Evolutionary conservation across 768 basidiomycete species (phyloP), one percentile per base, ranked within the genome.

Genomic region (Saitozyma sp.): DNA sequence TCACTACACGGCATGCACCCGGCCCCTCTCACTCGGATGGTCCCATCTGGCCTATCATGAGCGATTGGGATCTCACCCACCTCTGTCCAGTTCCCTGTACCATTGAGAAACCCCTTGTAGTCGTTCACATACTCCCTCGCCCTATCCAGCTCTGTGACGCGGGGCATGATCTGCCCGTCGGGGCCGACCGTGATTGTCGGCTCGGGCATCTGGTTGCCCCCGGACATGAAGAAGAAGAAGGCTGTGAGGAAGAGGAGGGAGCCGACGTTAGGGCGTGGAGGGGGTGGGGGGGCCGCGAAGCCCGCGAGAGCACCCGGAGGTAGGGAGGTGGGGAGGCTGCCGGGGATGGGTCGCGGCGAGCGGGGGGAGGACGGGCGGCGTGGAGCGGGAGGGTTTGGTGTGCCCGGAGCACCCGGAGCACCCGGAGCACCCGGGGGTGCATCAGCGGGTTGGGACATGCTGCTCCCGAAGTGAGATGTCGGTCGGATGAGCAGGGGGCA

Each of bases 151-250:
- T 73, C 72, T 8, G 70, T 71, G 19, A 68, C 46, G n/a, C 67
- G 49, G 6, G 46, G 58, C 53, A 54, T 46, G 46, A 76, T 50
- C 58, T 76, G 57, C 14, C 74, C 74, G 57, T 76, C 69, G 6
- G 67, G 67, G 8, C 67, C 72, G 9, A 76, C 53, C 11, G 56
- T 54, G 10, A 74, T 61, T 9, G 58, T 60, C 39, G 51, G 49
- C 19, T 48, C 41, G 7, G 59, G 58, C 40, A 58, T 62, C 37
- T 60, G 55, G 48, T 68, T 68, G 43, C 73, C 73, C 2, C 62
- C 65, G 5, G 69, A 72, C 70, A 77, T 76, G 62, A 79, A 71
- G 65, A 77, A 77, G 73, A 78, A 78, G 67, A 77, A 76, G 50
- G 76, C 74, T 0, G 76, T 75, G 51, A 79, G 58, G 65, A 79